Conservation (phyloP, 768 basidiomycete species). For the Suillus occidentalis region DNA sequence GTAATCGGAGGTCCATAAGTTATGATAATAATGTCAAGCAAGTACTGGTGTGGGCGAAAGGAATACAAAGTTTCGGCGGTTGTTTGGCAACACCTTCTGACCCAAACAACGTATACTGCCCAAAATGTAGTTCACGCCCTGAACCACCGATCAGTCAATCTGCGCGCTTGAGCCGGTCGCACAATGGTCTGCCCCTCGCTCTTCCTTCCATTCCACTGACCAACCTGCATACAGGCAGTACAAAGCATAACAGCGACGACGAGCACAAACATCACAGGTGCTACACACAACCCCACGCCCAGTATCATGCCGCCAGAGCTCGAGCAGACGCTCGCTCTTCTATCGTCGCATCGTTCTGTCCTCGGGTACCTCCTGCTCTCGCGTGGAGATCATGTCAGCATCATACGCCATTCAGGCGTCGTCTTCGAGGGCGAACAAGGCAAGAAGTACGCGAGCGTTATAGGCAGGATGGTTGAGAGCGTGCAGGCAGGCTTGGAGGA, state of each 20-base stretch:
- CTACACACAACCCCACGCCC: slow-evolving; percentile 13
- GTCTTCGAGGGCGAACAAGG: slow-evolving; percentile 87
- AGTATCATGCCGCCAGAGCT: slow-evolving; percentile 74
- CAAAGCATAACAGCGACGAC: slow-evolving; percentile 14
- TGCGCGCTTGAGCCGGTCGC: neutral
- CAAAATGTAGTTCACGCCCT: neutral
- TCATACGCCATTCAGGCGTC: slow-evolving; percentile 83
- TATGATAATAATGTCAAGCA: neutral
- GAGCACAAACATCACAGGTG: slow-evolving; percentile 15
- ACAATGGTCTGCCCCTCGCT: neutral
- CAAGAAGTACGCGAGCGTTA: slow-evolving; percentile 67
- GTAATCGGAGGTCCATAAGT: neutral
- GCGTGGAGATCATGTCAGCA: slow-evolving; percentile 67
- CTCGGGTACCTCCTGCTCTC: slow-evolving; percentile 86
- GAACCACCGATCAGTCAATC: neutral
- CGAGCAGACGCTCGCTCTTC: slow-evolving; percentile 71
- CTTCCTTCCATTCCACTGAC: neutral
- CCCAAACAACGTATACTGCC: slow-evolving; percentile 1
- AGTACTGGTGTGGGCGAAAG: neutral
- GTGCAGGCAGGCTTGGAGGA: slow-evolving; percentile 82
- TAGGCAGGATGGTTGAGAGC: slow-evolving; percentile 74
- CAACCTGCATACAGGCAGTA: slow-evolving; percentile 3
- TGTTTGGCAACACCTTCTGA: slow-evolving; percentile 5
- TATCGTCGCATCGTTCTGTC: slow-evolving; percentile 82
- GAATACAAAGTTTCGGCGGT: neutral